Evolutionary conservation across 352 stramenopile genomes (phyloP).

Genomic region (Pythium aphanidermatum): DNA sequence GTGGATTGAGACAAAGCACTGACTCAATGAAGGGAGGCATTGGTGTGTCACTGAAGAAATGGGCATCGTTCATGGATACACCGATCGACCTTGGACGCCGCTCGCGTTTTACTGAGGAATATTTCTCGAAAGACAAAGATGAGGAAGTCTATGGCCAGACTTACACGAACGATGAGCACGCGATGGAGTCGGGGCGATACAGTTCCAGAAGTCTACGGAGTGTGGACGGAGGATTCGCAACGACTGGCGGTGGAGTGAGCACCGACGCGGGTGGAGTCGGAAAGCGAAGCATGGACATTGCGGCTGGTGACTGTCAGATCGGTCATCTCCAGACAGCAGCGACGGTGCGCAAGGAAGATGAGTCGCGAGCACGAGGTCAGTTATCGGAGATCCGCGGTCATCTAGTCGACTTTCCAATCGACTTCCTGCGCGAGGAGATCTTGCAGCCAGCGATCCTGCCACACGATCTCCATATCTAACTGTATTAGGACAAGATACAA

Average conservation of each 20-base stretch:
- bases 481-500: too few species aligned
- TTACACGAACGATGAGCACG: conserved; percentile 37
- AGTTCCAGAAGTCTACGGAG: conserved; percentile 32
- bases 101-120: conserved; percentile 75
- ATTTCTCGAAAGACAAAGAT: conserved; percentile 60
- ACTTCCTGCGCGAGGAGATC: conserved; percentile 83
- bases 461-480: conserved; percentile 84
- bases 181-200: conserved; percentile 46
- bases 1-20: conserved; percentile 24
- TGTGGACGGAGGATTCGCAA: conserved; percentile 26
- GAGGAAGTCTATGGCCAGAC: conserved; percentile 25
- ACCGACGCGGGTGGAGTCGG: not conserved
- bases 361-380: conserved; percentile 59
- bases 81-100: conserved; percentile 55
- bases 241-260: conserved; percentile 9
- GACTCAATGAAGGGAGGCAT: conserved; percentile 48
- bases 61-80: conserved; percentile 65
- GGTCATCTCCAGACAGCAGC: conserved; percentile 78
- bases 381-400: conserved; percentile 80
- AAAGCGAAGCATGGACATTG: conserved; percentile 33
- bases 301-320: conserved; percentile 61
- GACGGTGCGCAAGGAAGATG: conserved; percentile 72
- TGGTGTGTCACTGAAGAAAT: conserved; percentile 58
- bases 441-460: conserved; percentile 79
- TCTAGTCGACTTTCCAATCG: conserved; percentile 78